These are phyloP conservation scores for Claviceps africana DNA, from an alignment of 2,329 filamentous ascomycete species.

Conservation along the genomic window DNA sequence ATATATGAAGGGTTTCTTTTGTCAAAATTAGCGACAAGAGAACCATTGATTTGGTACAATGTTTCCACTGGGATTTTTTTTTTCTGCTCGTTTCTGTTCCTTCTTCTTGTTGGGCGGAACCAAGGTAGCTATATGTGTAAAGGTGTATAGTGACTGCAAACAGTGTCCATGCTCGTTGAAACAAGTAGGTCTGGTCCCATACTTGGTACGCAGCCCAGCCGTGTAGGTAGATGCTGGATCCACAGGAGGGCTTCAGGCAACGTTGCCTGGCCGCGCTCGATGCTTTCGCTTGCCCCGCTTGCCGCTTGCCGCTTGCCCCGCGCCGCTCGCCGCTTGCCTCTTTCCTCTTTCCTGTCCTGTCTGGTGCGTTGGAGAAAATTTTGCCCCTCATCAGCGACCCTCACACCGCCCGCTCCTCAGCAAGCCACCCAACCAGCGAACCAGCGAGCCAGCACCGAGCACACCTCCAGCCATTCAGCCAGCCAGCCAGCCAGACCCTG, in stretches of 20 bases:
- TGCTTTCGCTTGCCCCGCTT: not conserved
- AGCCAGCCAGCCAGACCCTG: too few relatives aligned
- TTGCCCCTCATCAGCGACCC: constrained; percentile 4
- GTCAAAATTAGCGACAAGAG: constrained; percentile 22
- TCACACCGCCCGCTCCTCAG: constrained; percentile 6
- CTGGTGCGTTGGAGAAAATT: constrained; percentile 1
- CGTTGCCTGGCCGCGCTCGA: not conserved
- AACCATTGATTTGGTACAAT: constrained; percentile 12
- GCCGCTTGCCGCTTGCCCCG: not conserved
- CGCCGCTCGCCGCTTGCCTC: too few relatives aligned
- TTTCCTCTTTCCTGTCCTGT: not conserved
- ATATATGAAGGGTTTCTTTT: constrained; percentile 19
- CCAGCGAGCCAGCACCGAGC: constrained; percentile 1
- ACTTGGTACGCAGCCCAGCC: too few relatives aligned
- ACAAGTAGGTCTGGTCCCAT: too few relatives aligned
- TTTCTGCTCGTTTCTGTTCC: not conserved
- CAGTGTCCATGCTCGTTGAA: too few relatives aligned
- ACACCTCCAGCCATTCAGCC: constrained; percentile 1
- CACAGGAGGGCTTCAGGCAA: not conserved
- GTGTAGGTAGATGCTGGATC: not conserved
- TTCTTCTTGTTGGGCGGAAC: too few relatives aligned
- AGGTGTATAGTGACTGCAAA: too few relatives aligned
- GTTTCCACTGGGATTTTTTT: not conserved
- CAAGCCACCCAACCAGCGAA: not conserved
- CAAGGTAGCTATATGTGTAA: too few relatives aligned